Conservation (phyloP, 176 grass and related monocot genomes). For the Phoenix roebelenii region DNA sequence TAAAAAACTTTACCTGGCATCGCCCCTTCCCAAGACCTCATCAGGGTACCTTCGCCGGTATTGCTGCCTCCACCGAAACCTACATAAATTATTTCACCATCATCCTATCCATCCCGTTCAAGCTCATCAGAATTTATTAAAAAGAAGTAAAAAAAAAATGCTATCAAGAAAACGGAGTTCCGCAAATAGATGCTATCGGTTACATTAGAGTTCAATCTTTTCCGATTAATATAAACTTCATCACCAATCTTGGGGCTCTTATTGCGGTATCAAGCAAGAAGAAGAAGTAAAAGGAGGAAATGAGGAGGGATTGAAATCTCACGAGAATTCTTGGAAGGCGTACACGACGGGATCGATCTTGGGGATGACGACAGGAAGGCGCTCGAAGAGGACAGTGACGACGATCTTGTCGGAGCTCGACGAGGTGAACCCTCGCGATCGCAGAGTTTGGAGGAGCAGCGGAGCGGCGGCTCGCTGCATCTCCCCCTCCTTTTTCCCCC, state of each 20-base stretch:
- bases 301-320: neutral
- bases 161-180: too few relatives aligned
- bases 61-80: constrained; percentile 91
- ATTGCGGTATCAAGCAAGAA: too few relatives aligned
- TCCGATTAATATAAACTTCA: neutral
- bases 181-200: too few relatives aligned
- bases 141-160: neutral
- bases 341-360: constrained; percentile 84
- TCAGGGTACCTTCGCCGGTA: constrained; percentile 82
- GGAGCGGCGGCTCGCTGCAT: constrained; percentile 5
- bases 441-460: constrained; percentile 4
- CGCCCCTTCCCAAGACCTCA: constrained; percentile 54
- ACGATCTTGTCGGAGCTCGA: constrained; percentile 50
- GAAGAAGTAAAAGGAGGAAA: neutral
- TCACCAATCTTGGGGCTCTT: too few relatives aligned
- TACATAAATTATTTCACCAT: constrained; percentile 12
- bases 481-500: neutral
- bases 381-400: constrained; percentile 81
- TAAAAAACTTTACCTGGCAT: constrained; percentile 6
- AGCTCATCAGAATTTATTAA: neutral
- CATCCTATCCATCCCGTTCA: neutral
- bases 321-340: constrained; percentile 97
- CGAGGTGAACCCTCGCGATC: constrained; percentile 30
- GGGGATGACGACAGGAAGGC: constrained; percentile 82
- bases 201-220: neutral